phyloP scores from a whole-genome alignment of 1,284 basidiomycete species.

The Pseudozyma tsukubaensis region DNA sequence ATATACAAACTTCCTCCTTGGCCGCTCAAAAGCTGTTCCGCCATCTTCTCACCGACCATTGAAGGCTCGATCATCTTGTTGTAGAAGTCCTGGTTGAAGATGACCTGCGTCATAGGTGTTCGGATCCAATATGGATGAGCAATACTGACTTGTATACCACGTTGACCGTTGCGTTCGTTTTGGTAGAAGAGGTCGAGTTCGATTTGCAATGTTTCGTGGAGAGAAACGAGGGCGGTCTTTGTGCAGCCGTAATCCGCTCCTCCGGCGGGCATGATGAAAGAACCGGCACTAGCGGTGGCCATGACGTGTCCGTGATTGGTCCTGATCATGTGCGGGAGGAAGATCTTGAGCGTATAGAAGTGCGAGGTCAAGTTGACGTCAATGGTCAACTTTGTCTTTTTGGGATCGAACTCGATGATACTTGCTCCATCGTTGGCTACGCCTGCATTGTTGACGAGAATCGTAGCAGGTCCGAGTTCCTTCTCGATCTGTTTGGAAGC shows the following conservation, averaged over 20 bases:
- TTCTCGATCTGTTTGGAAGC: conserved; percentile 54
- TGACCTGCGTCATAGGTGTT: conserved; percentile 8
- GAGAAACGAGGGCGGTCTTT: conserved; percentile 60
- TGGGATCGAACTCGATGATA: conserved; percentile 51
- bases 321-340: conserved; percentile 62
- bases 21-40: conserved; percentile 27
- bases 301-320: conserved; percentile 65
- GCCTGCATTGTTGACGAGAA: conserved; percentile 58
- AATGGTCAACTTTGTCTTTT: conserved; percentile 50
- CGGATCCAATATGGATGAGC: conserved; percentile 38
- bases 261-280: conserved; percentile 60
- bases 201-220: conserved; percentile 60
- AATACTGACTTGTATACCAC: conserved; percentile 27
- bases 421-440: conserved; percentile 55
- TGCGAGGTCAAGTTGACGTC: conserved; percentile 63
- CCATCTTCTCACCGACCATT: conserved; percentile 23
- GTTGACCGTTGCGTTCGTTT: conserved; percentile 28
- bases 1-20: conserved; percentile 40
- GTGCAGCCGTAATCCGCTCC: conserved; percentile 59
- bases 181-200: conserved; percentile 61
- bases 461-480: conserved; percentile 43
- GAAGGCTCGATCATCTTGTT: conserved; percentile 30
- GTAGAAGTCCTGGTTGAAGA: conserved; percentile 13
- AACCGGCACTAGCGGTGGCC: conserved; percentile 55
- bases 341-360: conserved; percentile 60